Evolutionary conservation across 192 early-diverging fungal species (phyloP), one percentile per base, ranked within the genome.

Genomic region (Backusella morwellensis): DNA sequence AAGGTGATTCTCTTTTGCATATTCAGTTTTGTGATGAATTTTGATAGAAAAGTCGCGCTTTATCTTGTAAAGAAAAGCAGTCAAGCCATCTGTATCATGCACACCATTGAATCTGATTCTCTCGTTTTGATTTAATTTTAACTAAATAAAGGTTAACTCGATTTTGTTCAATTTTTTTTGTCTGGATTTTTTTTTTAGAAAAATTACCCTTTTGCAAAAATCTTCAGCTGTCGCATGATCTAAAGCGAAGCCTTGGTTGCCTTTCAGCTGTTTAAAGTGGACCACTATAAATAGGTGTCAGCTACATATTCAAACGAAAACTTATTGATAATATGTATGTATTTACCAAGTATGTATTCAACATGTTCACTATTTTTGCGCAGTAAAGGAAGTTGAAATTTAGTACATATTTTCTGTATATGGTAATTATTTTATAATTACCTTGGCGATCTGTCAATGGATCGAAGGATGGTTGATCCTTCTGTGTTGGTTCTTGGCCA

Each of bases 21-120:
- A 15, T 40, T 73, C 79, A 8, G 74, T 47, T 35, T 80, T 77
- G 38, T 78, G 77, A 23, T 82, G 81, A 9, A 82, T 75, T 35
- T 82, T 82, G 14, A 82, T 82, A 23, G 81, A 73, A 67, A 77
- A 82, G 3, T 79, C 81, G 8, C 70, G 68, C 19, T 74, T 72
- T 4, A 63, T 76, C 21, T 79, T 76, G 15, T 79, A 76, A 12
- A 82, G 41, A 47, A 82, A 82, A 21, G 68, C 47, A 68, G 75
- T 79, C 8, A 82, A 40, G 3, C 73, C 67, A 23, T 82, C 81
- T 4, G 77, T 79, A 29, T 82, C 78, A 19, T 68, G 71, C 19
- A 82, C 75, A 34, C 78, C 78, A 34, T 79, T 79, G 14, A 82
- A 79, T 36, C 72, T 52, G 32, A 77, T 73, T n/a, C 47, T 68